Evolutionary conservation across 148 eudicot species (phyloP).

Genomic region (Fagopyrum homotropicum): DNA sequence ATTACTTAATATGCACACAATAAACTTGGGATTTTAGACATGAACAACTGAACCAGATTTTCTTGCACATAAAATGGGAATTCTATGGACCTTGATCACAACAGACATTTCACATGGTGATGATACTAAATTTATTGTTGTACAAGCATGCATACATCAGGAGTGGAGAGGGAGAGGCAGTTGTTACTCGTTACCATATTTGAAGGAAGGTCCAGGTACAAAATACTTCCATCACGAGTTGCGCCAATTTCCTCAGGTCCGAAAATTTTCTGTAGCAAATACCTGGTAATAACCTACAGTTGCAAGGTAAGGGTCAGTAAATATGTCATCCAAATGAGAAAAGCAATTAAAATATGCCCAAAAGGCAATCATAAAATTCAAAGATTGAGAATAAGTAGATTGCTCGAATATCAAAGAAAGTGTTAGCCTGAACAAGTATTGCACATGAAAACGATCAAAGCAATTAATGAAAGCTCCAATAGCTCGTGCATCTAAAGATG

Average conservation of each 20-base stretch:
- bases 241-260: slow-evolving; percentile 56
- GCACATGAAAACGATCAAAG: neutral
- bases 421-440: too few species aligned
- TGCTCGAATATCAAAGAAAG: neutral
- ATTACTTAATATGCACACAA: neutral
- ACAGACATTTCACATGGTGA: neutral
- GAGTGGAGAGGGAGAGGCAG: slow-evolving; percentile 22
- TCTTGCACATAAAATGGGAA: neutral
- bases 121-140: neutral
- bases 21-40: neutral
- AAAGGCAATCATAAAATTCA: neutral
- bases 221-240: slow-evolving; percentile 49
- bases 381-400: neutral
- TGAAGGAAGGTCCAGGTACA: slow-evolving; percentile 85
- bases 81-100: neutral
- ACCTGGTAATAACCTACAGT: slow-evolving; percentile 57
- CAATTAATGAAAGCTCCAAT: too few species aligned
- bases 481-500: neutral
- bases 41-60: neutral
- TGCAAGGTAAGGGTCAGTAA: neutral
- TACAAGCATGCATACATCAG: neutral
- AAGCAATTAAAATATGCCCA: neutral
- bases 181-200: slow-evolving; percentile 70
- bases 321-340: neutral
- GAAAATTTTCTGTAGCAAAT: slow-evolving; percentile 56